Percentiles rank a stretch among this genome's conserved stretches.
These are phyloP conservation scores for Saturnispora gosingensis DNA, from an alignment of 805 yeast species.

Conservation along the genomic window DNA sequence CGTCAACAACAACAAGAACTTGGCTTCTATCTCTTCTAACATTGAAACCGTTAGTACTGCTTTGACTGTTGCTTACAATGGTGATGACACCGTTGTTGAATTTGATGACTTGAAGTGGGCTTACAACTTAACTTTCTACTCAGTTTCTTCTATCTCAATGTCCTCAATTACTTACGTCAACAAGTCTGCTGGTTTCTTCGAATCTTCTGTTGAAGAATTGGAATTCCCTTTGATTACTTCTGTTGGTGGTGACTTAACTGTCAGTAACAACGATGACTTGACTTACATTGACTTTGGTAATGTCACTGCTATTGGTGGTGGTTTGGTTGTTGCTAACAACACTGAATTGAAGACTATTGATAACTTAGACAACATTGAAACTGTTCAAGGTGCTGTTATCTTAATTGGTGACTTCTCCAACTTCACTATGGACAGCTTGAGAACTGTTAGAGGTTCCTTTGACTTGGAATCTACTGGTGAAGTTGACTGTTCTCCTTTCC, in stretches of 20 bases:
- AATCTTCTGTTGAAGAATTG: slow-evolving; percentile 54
- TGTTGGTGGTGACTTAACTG: slow-evolving; percentile 75
- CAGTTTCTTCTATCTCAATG: slow-evolving; percentile 64
- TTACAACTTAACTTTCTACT: slow-evolving; percentile 79
- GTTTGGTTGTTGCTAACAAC: slow-evolving; percentile 85
- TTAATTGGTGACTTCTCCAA: slow-evolving; percentile 72
- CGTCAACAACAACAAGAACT: slow-evolving; percentile 84
- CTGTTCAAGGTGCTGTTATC: slow-evolving; percentile 83
- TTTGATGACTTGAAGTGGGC: slow-evolving; percentile 75
- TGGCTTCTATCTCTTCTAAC: slow-evolving; percentile 62
- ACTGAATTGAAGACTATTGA: slow-evolving; percentile 51
- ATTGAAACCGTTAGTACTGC: slow-evolving; percentile 65
- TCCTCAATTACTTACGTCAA: slow-evolving; percentile 61
- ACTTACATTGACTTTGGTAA: slow-evolving; percentile 57
- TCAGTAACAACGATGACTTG: slow-evolving; percentile 67
- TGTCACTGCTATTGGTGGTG: slow-evolving; percentile 81
- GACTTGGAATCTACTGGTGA: slow-evolving; percentile 64
- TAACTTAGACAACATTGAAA: slow-evolving; percentile 64
- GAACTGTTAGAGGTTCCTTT: slow-evolving; percentile 88
- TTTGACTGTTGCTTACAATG: slow-evolving; percentile 78
- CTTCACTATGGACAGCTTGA: slow-evolving; percentile 66
- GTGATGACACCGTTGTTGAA: slow-evolving; percentile 59
- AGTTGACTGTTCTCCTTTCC: slow-evolving; percentile 73
- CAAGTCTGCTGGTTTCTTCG: slow-evolving; percentile 73
- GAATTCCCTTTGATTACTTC: slow-evolving; percentile 44